These are phyloP conservation scores for Dactylorhiza incarnata DNA, from an alignment of 106 monocot species.

Conservation along the genomic window DNA sequence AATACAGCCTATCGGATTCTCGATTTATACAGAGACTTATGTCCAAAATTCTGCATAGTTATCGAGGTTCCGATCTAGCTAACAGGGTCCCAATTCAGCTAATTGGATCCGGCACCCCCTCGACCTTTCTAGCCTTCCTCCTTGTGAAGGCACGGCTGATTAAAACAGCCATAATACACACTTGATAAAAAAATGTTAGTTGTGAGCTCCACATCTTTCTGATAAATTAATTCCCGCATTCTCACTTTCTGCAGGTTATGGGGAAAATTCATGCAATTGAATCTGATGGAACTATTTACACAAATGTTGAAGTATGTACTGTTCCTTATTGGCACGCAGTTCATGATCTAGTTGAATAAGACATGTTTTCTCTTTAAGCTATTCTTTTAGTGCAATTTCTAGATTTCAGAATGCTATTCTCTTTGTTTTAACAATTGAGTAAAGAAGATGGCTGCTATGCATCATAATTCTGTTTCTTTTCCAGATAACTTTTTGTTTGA, in stretches of 20 bases:
- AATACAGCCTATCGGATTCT: too few species aligned
- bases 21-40: too few species aligned
- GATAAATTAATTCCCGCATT: neutral
- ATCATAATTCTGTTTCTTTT: neutral
- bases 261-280: slow-evolving; percentile 89
- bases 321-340: neutral
- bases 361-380: neutral
- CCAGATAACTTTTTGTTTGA: neutral
- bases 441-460: neutral
- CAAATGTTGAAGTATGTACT: slow-evolving; percentile 66
- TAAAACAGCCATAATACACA: neutral
- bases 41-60: too few species aligned
- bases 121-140: too few species aligned
- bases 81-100: too few species aligned
- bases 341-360: neutral
- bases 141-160: too few species aligned
- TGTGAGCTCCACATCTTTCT: neutral
- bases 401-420: neutral
- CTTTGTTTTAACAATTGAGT: neutral
- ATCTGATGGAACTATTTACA: slow-evolving; percentile 74
- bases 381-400: neutral
- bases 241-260: slow-evolving; percentile 51
- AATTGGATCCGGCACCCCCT: too few species aligned
- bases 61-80: too few species aligned
- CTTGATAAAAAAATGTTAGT: neutral